Evolutionary conservation across 75 land plant genomes (phyloP).

Genomic region (Cupressus sempervirens): DNA sequence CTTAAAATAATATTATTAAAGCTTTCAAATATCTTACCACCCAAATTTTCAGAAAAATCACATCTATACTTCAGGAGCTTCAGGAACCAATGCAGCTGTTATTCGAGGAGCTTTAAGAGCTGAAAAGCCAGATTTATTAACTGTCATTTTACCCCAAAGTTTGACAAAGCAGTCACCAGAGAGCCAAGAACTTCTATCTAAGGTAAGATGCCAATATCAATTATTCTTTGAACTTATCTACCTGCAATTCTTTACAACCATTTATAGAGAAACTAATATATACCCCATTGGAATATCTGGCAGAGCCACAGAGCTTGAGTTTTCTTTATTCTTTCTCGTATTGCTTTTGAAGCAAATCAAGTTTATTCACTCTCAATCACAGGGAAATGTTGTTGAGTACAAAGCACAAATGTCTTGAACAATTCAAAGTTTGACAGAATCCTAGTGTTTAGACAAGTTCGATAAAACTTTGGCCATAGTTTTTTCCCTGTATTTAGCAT

Average conservation of each 20-base stretch:
- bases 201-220: conserved; percentile 20
- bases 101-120: conserved; percentile 98
- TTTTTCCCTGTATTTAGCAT: background rate
- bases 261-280: background rate
- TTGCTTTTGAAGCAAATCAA: background rate
- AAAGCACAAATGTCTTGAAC: background rate
- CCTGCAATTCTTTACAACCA: background rate
- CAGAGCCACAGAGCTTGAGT: background rate
- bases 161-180: conserved; percentile 93
- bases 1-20: background rate
- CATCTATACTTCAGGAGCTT: conserved; percentile 94
- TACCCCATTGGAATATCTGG: background rate
- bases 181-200: conserved; percentile 90
- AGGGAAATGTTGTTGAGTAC: background rate
- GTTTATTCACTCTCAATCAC: background rate
- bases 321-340: background rate
- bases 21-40: conserved; percentile 6
- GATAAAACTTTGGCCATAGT: background rate
- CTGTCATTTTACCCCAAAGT: conserved; percentile 94
- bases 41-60: conserved; percentile 82
- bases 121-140: conserved; percentile 87
- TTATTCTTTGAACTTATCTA: background rate
- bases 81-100: conserved; percentile 99
- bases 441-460: background rate
- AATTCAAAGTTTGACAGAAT: background rate